phyloP scores from a whole-genome alignment of 139 green algal species.

The Cymbomonas tetramitiformis region DNA sequence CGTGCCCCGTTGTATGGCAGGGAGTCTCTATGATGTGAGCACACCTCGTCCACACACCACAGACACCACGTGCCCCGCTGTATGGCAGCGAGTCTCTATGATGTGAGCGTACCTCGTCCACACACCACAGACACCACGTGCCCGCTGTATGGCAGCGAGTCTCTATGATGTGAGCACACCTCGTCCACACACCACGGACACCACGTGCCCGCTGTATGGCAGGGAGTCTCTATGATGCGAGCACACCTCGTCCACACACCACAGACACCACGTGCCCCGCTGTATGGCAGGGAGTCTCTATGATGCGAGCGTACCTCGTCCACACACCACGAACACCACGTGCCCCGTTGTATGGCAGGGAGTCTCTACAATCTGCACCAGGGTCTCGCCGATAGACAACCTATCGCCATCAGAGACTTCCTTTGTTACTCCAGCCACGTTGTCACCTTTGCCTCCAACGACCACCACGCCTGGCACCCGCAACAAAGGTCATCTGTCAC shows the following conservation, averaged over 20 bases:
- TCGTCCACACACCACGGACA: too few species aligned
- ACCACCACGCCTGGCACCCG: not conserved
- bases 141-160: not conserved
- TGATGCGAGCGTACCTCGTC: too few species aligned
- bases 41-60: too few species aligned
- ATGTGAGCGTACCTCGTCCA: too few species aligned
- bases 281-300: not conserved
- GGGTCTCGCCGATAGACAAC: not conserved
- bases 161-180: too few species aligned
- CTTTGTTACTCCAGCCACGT: not conserved
- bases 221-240: too few species aligned
- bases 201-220: not conserved
- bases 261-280: too few species aligned
- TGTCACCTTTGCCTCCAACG: not conserved
- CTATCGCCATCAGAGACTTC: not conserved
- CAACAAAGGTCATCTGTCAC: too few species aligned
- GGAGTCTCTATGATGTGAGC: not conserved
- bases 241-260: too few species aligned
- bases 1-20: not conserved
- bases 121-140: too few species aligned
- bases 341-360: constrained; percentile 13
- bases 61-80: constrained; percentile 6
- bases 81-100: constrained; percentile 9
- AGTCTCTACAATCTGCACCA: not conserved
- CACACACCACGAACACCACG: constrained; percentile 3